phyloP scores from a whole-genome alignment of 2,329 filamentous ascomycete species.

The Apiospora pterosperma region DNA sequence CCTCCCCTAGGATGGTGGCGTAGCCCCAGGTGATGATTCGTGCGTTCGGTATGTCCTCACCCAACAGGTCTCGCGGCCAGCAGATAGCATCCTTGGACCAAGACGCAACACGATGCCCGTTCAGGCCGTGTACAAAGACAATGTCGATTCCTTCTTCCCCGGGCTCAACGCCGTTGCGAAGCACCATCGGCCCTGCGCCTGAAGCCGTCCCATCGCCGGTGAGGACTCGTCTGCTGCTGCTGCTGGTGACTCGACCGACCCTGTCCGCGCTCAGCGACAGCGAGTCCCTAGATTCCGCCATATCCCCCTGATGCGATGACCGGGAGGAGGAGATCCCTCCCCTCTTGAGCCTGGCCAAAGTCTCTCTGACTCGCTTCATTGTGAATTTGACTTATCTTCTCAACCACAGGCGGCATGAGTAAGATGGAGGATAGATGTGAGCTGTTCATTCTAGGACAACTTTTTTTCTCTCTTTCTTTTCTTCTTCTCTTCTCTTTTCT shows the following conservation, averaged over 20 bases:
- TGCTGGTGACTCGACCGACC: neutral
- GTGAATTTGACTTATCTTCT: neutral
- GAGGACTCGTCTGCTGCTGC: neutral
- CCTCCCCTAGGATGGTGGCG: neutral
- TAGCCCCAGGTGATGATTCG: constrained; percentile 10
- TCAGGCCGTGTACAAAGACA: constrained; percentile 9
- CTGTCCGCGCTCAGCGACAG: neutral
- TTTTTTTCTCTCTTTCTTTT: neutral
- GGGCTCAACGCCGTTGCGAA: neutral
- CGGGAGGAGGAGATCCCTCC: neutral
- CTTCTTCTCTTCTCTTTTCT: neutral
- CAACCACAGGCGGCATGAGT: neutral
- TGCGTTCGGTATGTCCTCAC: constrained; percentile 3
- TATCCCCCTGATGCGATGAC: neutral
- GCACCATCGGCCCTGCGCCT: constrained; percentile 1
- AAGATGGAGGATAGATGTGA: neutral
- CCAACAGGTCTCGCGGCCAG: constrained; percentile 10
- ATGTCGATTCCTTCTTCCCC: constrained; percentile 7
- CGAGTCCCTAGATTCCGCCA: neutral
- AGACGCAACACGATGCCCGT: constrained; percentile 6
- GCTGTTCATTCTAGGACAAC: neutral
- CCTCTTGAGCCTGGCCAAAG: constrained; percentile 4
- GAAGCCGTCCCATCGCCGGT: neutral
- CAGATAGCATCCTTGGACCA: constrained; percentile 9
- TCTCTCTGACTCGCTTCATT: constrained; percentile 6